Base-by-base conservation (phyloP, 768 basidiomycete genomes). In the Naganishia vishniacii region DNA sequence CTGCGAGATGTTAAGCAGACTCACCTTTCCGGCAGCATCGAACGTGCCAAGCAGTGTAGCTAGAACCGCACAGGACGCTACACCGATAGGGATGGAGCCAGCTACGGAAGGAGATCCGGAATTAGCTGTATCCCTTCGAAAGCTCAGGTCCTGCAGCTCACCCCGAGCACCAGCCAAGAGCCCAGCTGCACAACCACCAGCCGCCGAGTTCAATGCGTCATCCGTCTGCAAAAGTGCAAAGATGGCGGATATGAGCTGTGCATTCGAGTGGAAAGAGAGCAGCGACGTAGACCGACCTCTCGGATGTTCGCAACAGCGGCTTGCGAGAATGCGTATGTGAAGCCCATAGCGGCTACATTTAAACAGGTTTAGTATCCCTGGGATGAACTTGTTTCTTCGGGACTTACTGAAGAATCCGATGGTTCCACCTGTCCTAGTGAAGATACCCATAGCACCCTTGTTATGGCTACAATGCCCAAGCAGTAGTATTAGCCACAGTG, bases 111-210 rank as follows among this genome's bases (percentile, higher is more conserved):
- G 53, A 9, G 11, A n/a, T 2, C 29, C 18, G 15, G 26, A 25
- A 26, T 56, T 16, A 56, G 34, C 4, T 3, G 7, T 25, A 25
- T 1, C 15, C 4, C 34, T 41, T 34, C 34, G 9, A 8, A 32
- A 18, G 26, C 12, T 11, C 23, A 23, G n/a, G 18, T 13, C 25
- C n/a, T 5, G n/a, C 7, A 12, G 78, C 83, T 42, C 71, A 91
- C 89, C 83, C 81, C 89, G 83, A 62, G 93, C 78, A 59, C 92
- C 92, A 31, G 89, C 89, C 67, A 94, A 79, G 79, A 94, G 91
- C 48, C 92, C 92, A 58, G 91, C 91, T 49, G 91, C 91, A 79
- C 91, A 94, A 62, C 88, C 92, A 61, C 88, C 92, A 58, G 84
- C 84, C 48, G 86, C 87, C 51, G 88, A 87, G 71, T 91, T 95